Conservation (phyloP, 495 filamentous ascomycete species). For the Xanthoparmelia taractica region DNA sequence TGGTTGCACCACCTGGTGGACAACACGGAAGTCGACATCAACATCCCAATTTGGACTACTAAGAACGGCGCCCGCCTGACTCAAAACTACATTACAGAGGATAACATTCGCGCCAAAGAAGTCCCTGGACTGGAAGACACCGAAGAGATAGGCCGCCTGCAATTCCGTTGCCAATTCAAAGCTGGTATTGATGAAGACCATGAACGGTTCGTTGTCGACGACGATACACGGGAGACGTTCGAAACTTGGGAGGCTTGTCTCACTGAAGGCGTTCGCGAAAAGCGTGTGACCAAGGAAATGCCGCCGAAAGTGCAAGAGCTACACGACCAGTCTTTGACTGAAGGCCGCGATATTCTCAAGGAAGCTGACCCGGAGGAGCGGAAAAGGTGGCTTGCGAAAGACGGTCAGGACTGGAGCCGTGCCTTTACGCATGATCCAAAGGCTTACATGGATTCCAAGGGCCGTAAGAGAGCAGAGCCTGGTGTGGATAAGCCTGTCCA, state of each 20-base stretch:
- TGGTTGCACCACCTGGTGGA: slow-evolving; percentile 85
- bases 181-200: slow-evolving; percentile 88
- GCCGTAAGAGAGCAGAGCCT: slow-evolving; percentile 47
- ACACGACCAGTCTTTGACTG: slow-evolving; percentile 69
- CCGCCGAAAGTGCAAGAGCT: slow-evolving; percentile 58
- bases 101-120: slow-evolving; percentile 50
- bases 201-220: slow-evolving; percentile 72
- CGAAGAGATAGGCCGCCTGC: slow-evolving; percentile 68
- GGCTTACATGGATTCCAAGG: slow-evolving; percentile 43
- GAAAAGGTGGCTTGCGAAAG: slow-evolving; percentile 66
- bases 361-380: slow-evolving; percentile 60
- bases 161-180: slow-evolving; percentile 74
- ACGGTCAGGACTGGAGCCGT: slow-evolving; percentile 83
- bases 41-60: slow-evolving; percentile 82
- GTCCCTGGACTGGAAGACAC: slow-evolving; percentile 63
- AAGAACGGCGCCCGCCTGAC: slow-evolving; percentile 62
- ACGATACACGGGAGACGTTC: slow-evolving; percentile 82
- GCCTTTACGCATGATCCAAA: slow-evolving; percentile 66
- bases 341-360: slow-evolving; percentile 72
- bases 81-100: slow-evolving; percentile 83
- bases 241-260: slow-evolving; percentile 90
- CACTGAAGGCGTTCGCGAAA: slow-evolving; percentile 69
- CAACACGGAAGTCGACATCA: slow-evolving; percentile 63
- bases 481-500: slow-evolving; percentile 48
- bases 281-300: slow-evolving; percentile 58